Evolutionary conservation across 805 yeast species (phyloP).

Genomic region (Myxozyma sirexii): DNA sequence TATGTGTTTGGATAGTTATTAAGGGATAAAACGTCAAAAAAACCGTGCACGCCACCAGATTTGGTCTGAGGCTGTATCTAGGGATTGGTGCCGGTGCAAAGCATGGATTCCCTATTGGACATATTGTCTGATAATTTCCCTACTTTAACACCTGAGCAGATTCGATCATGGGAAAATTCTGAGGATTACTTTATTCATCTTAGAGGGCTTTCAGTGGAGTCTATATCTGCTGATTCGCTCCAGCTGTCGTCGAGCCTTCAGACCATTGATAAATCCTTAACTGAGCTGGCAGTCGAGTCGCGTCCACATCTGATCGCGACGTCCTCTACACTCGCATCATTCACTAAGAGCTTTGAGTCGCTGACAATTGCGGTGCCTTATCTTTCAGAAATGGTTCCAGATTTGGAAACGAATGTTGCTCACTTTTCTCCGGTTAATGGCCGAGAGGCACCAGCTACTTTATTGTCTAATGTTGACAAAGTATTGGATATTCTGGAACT

Average conservation of each 20-base stretch:
- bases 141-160: neutral
- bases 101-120: slow-evolving; percentile 8
- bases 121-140: neutral
- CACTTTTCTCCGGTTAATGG: slow-evolving; percentile 29
- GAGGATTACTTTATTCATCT: slow-evolving; percentile 36
- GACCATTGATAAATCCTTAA: slow-evolving; percentile 32
- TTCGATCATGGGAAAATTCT: neutral
- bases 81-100: neutral
- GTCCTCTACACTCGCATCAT: slow-evolving; percentile 29
- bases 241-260: slow-evolving; percentile 29
- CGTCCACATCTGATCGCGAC: slow-evolving; percentile 30
- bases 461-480: slow-evolving; percentile 66
- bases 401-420: slow-evolving; percentile 14
- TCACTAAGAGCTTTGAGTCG: slow-evolving; percentile 33
- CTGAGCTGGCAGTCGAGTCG: slow-evolving; percentile 23
- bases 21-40: too few species aligned
- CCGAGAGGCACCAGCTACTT: slow-evolving; percentile 41
- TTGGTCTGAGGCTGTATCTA: too few species aligned
- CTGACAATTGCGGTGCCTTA: slow-evolving; percentile 32
- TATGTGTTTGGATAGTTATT: too few species aligned
- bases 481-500: slow-evolving; percentile 78
- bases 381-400: slow-evolving; percentile 17
- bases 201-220: slow-evolving; percentile 32
- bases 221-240: slow-evolving; percentile 32
- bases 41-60: too few species aligned